Evolutionary conservation across 1,139 yeast genomes (phyloP).

Genomic region (Waltiozyma sp.): DNA sequence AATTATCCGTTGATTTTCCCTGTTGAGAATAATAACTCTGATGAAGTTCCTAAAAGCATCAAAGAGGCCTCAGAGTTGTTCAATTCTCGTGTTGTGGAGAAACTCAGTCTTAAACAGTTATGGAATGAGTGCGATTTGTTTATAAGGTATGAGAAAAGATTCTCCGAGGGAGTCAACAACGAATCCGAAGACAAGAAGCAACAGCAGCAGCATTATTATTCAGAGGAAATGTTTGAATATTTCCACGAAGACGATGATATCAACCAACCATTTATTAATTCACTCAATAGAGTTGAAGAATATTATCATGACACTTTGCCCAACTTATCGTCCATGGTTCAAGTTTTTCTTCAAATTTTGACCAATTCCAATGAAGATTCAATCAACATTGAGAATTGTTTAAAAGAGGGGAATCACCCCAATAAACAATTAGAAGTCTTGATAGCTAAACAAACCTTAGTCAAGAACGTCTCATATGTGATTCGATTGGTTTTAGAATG

Average conservation of each 20-base stretch:
- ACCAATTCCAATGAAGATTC: slow-evolving; percentile 20
- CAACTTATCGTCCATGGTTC: slow-evolving; percentile 49
- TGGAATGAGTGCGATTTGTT: slow-evolving; percentile 64
- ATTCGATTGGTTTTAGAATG: slow-evolving; percentile 50
- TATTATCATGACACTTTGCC: slow-evolving; percentile 46
- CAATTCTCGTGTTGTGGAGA: slow-evolving; percentile 49
- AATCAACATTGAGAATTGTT: slow-evolving; percentile 2
- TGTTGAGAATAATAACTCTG: slow-evolving; percentile 22
- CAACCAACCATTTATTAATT: slow-evolving; percentile 26
- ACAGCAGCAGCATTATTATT: not conserved
- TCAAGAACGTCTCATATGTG: slow-evolving; percentile 52
- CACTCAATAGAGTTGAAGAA: slow-evolving; percentile 47
- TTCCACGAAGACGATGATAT: slow-evolving; percentile 4
- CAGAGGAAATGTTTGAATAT: slow-evolving; percentile 8
- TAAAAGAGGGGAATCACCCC: not conserved
- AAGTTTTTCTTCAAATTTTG: slow-evolving; percentile 53
- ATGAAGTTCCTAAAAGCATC: slow-evolving; percentile 57
- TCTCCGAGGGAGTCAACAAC: not conserved
- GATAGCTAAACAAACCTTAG: slow-evolving; percentile 51
- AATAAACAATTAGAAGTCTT: slow-evolving; percentile 33
- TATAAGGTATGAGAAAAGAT: slow-evolving; percentile 71
- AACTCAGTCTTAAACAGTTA: slow-evolving; percentile 48
- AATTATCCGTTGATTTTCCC: slow-evolving; percentile 77
- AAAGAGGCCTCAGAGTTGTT: slow-evolving; percentile 67
- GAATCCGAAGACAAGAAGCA: slow-evolving; percentile 23